These are phyloP conservation scores for Blastobotrys elegans DNA, from an alignment of 1,139 yeast genomes.

Conservation along the genomic window DNA sequence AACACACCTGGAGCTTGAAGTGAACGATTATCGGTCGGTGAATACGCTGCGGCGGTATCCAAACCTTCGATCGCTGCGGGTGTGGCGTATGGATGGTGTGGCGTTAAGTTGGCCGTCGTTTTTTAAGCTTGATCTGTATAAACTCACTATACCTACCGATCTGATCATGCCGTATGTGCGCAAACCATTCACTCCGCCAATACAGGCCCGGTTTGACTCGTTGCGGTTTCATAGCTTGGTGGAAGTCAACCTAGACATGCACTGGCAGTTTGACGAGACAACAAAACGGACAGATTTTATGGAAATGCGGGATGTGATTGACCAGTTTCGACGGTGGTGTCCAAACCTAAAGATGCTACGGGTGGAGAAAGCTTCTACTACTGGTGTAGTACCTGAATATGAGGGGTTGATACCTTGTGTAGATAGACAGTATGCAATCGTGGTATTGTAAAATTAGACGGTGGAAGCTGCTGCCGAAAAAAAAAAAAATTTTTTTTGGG, in stretches of 20 bases:
- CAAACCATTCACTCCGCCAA: neutral
- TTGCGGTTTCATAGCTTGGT: neutral
- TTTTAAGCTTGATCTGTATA: neutral
- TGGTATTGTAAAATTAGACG: neutral
- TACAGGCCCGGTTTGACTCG: neutral
- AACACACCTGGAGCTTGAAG: neutral
- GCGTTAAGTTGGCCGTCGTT: conserved; percentile 2
- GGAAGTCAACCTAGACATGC: neutral
- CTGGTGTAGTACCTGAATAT: neutral
- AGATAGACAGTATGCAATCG: neutral
- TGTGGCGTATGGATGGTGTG: neutral
- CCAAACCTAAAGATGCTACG: neutral
- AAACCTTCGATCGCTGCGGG: neutral
- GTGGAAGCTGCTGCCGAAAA: no score
- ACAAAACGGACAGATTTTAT: neutral
- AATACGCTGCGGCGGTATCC: neutral
- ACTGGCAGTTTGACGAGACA: neutral
- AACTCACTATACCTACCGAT: neutral
- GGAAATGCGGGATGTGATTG: neutral
- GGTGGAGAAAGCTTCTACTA: neutral
- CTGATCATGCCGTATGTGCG: conserved; percentile 2
- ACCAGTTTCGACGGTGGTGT: conserved; percentile 1
- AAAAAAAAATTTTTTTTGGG: no score
- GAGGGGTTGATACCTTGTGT: neutral
- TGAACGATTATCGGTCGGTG: neutral